Evolutionary conservation across 192 early-diverging fungal species (phyloP), one percentile per base, ranked within the genome.

Genomic region (Linnemannia schmuckeri): DNA sequence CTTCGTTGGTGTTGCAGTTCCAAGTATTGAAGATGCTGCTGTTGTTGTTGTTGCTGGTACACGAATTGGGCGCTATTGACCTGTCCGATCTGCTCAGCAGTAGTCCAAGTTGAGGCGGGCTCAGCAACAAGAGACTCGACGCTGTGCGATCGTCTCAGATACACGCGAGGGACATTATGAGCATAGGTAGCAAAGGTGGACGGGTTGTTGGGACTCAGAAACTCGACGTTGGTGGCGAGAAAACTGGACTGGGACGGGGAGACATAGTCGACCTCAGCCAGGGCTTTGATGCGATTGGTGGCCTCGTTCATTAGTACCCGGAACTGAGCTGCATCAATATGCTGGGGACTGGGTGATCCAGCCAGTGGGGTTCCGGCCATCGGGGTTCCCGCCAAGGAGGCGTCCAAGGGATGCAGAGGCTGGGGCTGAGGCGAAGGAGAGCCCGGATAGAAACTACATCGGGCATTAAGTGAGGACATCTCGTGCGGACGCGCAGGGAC

Each of bases 281-380:
- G 37, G 30, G 74, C 40, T 30, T 54, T 42, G 49, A 76, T 46
- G 0, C 68, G 40, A 27, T 38, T 76, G 0, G 69, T 47, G 6
- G 74, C 74, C 74, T 82, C 80, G 40, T 72, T 75, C 74, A 76
- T 82, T 52, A 75, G 18, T 1, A 55, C 27, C 63, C 42, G 35
- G 41, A 70, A 76, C 30, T 82, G 74, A 27, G 69, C 61, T 24
- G 74, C 20, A 40, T 76, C 61, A 10, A 72, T 44, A 18, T 63
- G 63, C 69, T 82, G 80, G 12, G 35, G 44, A 2, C 6, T 41
- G 17, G 41, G n/a, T 4, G 41, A 30, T 22, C 35, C 20, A 1
- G 63, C 49, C 3, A 35, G 5, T 22, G 66, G 76, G 1, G 55
- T 42, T 27, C 27, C 63, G 2, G 66, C 18, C n/a, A n/a, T n/a